Conservation (phyloP, 768 basidiomycete genomes). For the Brasilioporus rufonigricans region DNA sequence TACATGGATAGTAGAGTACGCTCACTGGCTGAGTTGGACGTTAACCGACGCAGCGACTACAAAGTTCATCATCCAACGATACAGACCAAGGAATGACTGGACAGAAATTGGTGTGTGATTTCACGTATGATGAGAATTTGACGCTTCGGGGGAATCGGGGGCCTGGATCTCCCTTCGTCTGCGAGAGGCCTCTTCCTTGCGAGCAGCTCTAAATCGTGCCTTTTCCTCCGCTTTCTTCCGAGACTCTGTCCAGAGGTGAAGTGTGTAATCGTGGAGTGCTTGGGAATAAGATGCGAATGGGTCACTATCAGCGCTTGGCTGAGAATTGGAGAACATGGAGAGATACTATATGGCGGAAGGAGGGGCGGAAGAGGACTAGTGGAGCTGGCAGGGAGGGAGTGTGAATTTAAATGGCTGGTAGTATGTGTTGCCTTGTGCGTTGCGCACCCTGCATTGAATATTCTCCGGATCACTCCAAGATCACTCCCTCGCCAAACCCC, state of each 20-base stretch:
- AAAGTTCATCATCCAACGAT: conserved; percentile 3
- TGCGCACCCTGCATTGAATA: conserved; percentile 9
- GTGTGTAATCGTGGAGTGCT: conserved; percentile 65
- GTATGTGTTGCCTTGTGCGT: conserved; percentile 1
- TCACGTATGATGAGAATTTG: conserved; percentile 15
- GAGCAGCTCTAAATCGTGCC: conserved; percentile 31
- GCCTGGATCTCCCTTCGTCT: conserved; percentile 23
- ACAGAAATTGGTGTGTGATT: conserved; percentile 1
- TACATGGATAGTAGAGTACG: conserved; percentile 9
- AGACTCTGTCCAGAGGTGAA: conserved; percentile 65
- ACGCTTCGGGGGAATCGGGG: conserved; percentile 1
- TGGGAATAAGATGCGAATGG: conserved; percentile 58
- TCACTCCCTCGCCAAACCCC: conserved; percentile 21
- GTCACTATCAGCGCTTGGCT: conserved; percentile 16
- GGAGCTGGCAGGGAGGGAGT: conserved; percentile 9
- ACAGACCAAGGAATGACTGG: conserved; percentile 13
- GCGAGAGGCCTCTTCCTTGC: conserved; percentile 27
- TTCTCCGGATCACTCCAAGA: conserved; percentile 26
- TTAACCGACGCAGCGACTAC: conserved; percentile 11
- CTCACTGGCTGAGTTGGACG: conserved; percentile 12
- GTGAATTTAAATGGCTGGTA: conserved; percentile 29
- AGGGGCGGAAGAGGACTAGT: neutral
- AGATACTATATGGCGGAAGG: conserved; percentile 6
- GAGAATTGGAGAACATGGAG: conserved; percentile 18
- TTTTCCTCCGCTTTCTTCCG: conserved; percentile 56